These are phyloP conservation scores for Moesziomyces antarcticus DNA, from an alignment of 1,284 basidiomycete genomes.

Conservation along the genomic window DNA sequence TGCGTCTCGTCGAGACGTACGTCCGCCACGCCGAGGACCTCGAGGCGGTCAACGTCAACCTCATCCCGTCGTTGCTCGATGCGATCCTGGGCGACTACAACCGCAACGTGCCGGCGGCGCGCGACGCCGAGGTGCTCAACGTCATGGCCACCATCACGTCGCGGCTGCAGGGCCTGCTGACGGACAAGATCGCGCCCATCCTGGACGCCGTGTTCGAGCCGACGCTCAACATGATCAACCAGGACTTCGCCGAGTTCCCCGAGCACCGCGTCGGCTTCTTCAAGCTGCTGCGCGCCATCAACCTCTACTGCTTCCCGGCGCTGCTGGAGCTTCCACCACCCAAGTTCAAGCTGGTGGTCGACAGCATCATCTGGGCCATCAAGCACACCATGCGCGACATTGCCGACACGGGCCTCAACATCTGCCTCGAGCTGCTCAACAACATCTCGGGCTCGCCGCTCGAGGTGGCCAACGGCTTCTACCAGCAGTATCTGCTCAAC, in stretches of 20 bases:
- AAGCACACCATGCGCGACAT: slow-evolving; percentile 99
- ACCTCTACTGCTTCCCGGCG: slow-evolving; percentile 95
- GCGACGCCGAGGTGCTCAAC: slow-evolving; percentile 97
- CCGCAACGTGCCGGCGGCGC: slow-evolving; percentile 89
- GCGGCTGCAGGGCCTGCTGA: slow-evolving; percentile 71
- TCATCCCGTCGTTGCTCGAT: slow-evolving; percentile 95
- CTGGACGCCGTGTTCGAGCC: slow-evolving; percentile 98
- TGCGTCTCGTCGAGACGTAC: slow-evolving; percentile 95
- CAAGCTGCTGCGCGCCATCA: slow-evolving; percentile 92
- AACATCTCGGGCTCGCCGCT: slow-evolving; percentile 89
- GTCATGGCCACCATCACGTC: slow-evolving; percentile 95
- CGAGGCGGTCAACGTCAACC: slow-evolving; percentile 87
- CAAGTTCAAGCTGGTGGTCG: slow-evolving; percentile 98
- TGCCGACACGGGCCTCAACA: slow-evolving; percentile 83
- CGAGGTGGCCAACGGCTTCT: slow-evolving; percentile 82
- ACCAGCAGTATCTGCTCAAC: slow-evolving; percentile 91
- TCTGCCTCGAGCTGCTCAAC: slow-evolving; percentile 93
- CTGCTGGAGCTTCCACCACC: slow-evolving; percentile 85
- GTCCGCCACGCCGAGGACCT: slow-evolving; percentile 96
- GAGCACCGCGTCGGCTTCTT: slow-evolving; percentile 98
- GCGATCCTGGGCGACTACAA: slow-evolving; percentile 97
- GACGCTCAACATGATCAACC: slow-evolving; percentile 98
- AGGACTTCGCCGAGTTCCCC: slow-evolving; percentile 96
- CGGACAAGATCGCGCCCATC: slow-evolving; percentile 94
- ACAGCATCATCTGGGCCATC: slow-evolving; percentile 98